Conservation (phyloP, 2,329 filamentous ascomycete genomes). For the Fusarium sp. region DNA sequence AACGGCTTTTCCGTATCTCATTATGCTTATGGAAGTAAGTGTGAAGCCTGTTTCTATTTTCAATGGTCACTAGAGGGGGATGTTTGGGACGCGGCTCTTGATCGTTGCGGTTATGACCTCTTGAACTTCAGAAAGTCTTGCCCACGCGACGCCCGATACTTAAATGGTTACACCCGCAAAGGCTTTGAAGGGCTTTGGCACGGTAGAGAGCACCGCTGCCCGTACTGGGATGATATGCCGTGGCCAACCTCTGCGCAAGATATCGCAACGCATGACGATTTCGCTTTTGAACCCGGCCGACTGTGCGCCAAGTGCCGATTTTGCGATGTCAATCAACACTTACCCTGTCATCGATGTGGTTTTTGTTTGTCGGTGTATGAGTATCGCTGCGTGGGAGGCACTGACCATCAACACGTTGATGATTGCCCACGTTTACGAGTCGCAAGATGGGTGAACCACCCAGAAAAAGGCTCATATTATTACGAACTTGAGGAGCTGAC, state of each 20-base stretch:
- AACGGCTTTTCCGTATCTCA: fast-evolving
- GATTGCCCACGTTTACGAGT: fast-evolving
- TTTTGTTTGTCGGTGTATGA: neutral
- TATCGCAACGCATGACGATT: too few relatives aligned
- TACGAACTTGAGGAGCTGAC: fast-evolving
- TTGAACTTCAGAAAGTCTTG: fast-evolving
- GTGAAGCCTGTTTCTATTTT: neutral
- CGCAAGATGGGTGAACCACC: fast-evolving
- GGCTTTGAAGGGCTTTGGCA: constrained; percentile 8
- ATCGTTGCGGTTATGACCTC: neutral
- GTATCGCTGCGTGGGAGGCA: fast-evolving
- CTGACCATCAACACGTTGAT: fast-evolving
- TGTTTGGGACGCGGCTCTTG: neutral
- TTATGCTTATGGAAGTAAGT: neutral
- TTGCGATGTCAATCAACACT: too few relatives aligned
- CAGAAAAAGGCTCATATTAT: fast-evolving
- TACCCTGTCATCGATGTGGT: too few relatives aligned
- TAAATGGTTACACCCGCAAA: fast-evolving
- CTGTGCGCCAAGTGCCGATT: fast-evolving
- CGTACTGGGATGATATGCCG: constrained; percentile 5
- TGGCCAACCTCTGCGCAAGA: neutral
- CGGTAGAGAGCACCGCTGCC: neutral
- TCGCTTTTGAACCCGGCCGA: neutral
- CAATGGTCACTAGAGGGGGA: neutral
- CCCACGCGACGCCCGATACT: neutral